phyloP scores from a whole-genome alignment of 2,329 filamentous ascomycete genomes.

The Diplodia sapinea region DNA sequence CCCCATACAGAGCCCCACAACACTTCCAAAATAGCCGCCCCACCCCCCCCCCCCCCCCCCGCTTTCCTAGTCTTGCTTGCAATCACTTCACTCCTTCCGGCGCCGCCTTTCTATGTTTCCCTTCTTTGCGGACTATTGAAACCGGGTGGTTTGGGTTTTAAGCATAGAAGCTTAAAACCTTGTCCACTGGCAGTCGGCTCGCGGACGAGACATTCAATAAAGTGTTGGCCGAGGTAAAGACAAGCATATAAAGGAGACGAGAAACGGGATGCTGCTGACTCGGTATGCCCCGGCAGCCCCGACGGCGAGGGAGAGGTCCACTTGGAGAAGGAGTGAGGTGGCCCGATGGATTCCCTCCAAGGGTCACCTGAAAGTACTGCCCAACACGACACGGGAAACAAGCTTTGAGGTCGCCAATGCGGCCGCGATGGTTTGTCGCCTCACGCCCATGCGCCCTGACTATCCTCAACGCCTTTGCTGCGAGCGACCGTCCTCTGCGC shows the following conservation, averaged over 20 bases:
- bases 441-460: no score
- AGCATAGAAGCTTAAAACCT: conserved; percentile 12
- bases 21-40: no score
- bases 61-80: not conserved
- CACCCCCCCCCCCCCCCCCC: no score
- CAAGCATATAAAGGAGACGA: not conserved
- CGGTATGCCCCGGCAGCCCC: not conserved
- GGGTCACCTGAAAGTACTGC: not conserved
- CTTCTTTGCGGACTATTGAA: not conserved
- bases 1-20: no score
- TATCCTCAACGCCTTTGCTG: no score
- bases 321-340: no score
- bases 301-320: no score
- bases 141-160: not conserved
- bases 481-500: not conserved
- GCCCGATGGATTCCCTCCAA: no score
- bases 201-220: not conserved
- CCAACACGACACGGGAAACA: not conserved
- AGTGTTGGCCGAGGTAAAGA: not conserved
- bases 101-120: no score
- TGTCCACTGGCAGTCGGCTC: not conserved
- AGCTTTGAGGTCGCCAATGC: not conserved
- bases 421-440: not conserved
- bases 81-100: not conserved
- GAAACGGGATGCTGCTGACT: not conserved